Evolutionary conservation across 2,329 filamentous ascomycete species (phyloP), one percentile per base, ranked within the genome.

Genomic region (Colletotrichum sp.): DNA sequence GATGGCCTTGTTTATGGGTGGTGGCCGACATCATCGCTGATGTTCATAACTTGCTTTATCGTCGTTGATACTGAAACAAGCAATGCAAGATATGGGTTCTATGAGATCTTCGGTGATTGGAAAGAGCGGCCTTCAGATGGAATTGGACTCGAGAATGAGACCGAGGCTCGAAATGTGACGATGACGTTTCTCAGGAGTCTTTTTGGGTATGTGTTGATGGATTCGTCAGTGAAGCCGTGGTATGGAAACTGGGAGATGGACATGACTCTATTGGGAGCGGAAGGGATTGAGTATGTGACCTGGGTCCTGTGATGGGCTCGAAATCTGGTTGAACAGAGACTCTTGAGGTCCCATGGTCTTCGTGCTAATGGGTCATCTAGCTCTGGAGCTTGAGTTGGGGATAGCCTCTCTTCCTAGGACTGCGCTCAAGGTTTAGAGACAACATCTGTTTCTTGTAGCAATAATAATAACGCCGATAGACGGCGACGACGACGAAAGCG

Each of bases 241-340:
- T 12, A 9, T 21, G 11, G 9, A 12, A 2, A 0, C n/a, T n/a
- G 18, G 8, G 38, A 3, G 38, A 0, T 6, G 9, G 18, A 47
- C 12, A 11, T 1, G 38, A 12, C 2, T 47, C 38, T n/a, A 8
- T 18, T n/a, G 18, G 18, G 38, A n/a, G 1, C 36, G 9, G 38
- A n/a, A 2, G 7, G 38, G 0, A 47, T n/a, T 6, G 38, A 1
- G 3, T 1, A n/a, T 2, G 18, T 47, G 38, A 2, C 2, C 0
- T 47, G 38, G 18, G 2, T 47, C 0, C 18, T n/a, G 38, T 12
- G 3, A 12, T 21, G 18, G 6, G 18, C 38, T 21, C 12, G 18
- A 0, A 11, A 47, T 12, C 1, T 47, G 38, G 18, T 11, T 43
- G 38, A n/a, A 43, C 5, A 5, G 38, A 11, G 2, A n/a, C 8